Percentiles rank a stretch among this genome's conserved stretches.
These are phyloP conservation scores for Didymella sp. DNA, from an alignment of 2,329 filamentous ascomycete species.

Conservation along the genomic window DNA sequence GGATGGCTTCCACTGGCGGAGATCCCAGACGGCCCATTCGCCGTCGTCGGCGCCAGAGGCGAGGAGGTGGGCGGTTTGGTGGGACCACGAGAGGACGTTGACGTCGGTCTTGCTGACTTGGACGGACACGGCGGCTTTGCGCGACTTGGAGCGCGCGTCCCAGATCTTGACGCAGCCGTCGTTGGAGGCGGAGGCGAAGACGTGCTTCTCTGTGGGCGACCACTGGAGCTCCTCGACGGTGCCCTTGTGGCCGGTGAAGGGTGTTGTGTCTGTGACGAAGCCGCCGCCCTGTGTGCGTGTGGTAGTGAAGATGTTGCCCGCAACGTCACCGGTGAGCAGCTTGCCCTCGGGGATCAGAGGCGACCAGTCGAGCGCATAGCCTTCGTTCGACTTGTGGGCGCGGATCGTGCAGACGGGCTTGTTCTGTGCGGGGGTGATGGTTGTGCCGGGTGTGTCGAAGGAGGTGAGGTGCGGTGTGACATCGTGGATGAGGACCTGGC, in stretches of 20 bases:
- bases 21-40: slow-evolving; percentile 93
- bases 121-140: slow-evolving; percentile 85
- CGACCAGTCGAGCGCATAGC: slow-evolving; percentile 98
- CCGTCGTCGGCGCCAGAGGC: slow-evolving; percentile 94
- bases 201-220: slow-evolving; percentile 90
- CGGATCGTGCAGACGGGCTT: slow-evolving; percentile 87
- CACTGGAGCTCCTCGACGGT: slow-evolving; percentile 96
- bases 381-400: slow-evolving; percentile 85
- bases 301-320: slow-evolving; percentile 87
- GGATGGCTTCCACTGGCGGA: slow-evolving; percentile 88
- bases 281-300: slow-evolving; percentile 85
- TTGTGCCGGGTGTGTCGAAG: slow-evolving; percentile 86
- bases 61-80: slow-evolving; percentile 84
- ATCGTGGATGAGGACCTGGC: slow-evolving; percentile 90
- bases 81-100: slow-evolving; percentile 96
- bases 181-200: slow-evolving; percentile 92
- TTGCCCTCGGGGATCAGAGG: slow-evolving; percentile 80
- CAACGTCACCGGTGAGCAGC: slow-evolving; percentile 88
- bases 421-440: slow-evolving; percentile 81
- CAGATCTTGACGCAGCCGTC: slow-evolving; percentile 96
- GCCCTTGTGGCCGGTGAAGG: slow-evolving; percentile 82
- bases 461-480: slow-evolving; percentile 86
- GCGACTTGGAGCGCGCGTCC: slow-evolving; percentile 91
- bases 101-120: slow-evolving; percentile 85
- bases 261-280: slow-evolving; percentile 83